These are phyloP conservation scores for Syzygium grande DNA, from an alignment of 345 rosid species.

Conservation along the genomic window DNA sequence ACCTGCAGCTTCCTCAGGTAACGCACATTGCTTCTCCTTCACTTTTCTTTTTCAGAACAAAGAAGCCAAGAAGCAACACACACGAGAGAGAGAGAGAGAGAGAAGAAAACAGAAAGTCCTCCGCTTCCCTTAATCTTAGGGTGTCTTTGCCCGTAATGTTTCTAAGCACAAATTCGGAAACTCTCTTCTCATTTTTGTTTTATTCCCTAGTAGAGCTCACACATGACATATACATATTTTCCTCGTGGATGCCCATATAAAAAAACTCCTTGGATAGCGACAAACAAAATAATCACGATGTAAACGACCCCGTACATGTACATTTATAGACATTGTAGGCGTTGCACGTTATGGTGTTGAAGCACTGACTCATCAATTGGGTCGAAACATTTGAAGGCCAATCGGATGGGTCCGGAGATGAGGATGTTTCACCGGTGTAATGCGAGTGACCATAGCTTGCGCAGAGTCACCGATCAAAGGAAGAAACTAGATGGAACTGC, in stretches of 20 bases:
- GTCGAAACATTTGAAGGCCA: slow-evolving; percentile 16
- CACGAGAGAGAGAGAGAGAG: neutral
- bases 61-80: neutral
- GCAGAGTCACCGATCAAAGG: slow-evolving; percentile 31
- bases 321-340: neutral
- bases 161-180: neutral
- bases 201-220: neutral
- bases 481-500: slow-evolving; percentile 31
- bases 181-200: neutral
- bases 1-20: slow-evolving; percentile 84
- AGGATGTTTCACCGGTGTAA: slow-evolving; percentile 44
- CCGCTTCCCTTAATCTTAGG: neutral
- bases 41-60: neutral
- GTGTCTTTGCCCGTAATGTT: neutral
- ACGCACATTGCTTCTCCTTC: neutral
- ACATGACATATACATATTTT: too few relatives aligned
- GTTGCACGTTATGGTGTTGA: neutral
- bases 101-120: neutral
- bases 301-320: neutral
- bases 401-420: slow-evolving; percentile 79
- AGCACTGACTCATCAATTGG: neutral
- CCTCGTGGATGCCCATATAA: neutral
- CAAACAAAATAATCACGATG: neutral
- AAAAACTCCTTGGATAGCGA: neutral
- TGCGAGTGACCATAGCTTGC: slow-evolving; percentile 15